Percentiles rank a stretch among this genome's conserved stretches.
Conservation (phyloP, 352 stramenopile genomes). For the Globisporangium apiculatum region DNA sequence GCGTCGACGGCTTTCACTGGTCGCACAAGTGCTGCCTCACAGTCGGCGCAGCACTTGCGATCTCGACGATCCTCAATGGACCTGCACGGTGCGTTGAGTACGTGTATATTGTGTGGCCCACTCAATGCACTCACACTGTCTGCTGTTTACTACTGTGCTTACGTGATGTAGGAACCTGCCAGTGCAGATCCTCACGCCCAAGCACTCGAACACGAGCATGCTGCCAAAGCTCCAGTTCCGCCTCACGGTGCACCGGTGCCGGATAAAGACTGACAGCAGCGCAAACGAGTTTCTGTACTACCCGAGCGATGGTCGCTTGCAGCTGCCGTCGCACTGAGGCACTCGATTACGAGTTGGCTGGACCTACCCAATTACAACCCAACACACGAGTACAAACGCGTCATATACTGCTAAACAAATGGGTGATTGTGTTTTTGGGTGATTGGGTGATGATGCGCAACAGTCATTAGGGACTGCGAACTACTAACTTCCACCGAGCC, state of each 20-base stretch:
- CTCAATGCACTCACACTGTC: not conserved
- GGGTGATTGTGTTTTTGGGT: no score
- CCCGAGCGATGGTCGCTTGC: not conserved
- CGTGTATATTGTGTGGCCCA: not conserved
- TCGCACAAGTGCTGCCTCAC: conserved; percentile 83
- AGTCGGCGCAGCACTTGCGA: conserved; percentile 66
- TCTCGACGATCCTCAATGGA: conserved; percentile 76
- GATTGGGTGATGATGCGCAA: no score
- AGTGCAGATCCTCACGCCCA: conserved; percentile 25
- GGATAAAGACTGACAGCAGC: conserved; percentile 73
- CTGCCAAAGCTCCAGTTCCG: conserved; percentile 74
- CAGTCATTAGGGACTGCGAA: not conserved
- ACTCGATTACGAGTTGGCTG: no score
- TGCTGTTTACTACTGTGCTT: not conserved
- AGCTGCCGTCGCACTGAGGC: no score
- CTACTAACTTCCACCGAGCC: conserved; percentile 4
- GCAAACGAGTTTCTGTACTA: conserved; percentile 53
- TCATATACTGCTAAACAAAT: no score
- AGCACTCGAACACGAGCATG: conserved; percentile 43
- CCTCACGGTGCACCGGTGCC: conserved; percentile 71
- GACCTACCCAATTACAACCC: no score
- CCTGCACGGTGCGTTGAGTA: conserved; percentile 20
- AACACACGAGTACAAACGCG: no score
- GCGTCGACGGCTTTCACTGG: conserved; percentile 82
- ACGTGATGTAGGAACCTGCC: conserved; percentile 15